Evolutionary conservation across 768 basidiomycete species (phyloP).

Genomic region (Guyanaporus albipodus): DNA sequence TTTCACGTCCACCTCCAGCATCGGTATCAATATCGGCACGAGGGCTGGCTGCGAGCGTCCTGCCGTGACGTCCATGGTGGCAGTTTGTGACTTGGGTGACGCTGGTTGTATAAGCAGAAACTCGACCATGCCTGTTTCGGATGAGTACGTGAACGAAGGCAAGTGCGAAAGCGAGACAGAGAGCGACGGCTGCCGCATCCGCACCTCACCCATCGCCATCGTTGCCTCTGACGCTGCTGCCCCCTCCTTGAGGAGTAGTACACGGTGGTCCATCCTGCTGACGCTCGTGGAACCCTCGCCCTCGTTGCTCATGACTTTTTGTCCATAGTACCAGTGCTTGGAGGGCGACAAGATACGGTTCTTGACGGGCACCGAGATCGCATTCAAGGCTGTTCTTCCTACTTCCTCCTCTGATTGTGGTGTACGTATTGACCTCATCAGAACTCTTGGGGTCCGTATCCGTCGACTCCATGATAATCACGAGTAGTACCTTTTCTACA

Average conservation of each 20-base stretch:
- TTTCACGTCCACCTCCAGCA: background rate
- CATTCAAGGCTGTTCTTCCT: background rate
- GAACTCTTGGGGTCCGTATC: background rate
- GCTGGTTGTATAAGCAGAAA: conserved; percentile 15
- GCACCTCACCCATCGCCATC: background rate
- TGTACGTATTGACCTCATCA: conserved; percentile 7
- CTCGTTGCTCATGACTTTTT: conserved; percentile 1
- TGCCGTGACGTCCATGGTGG: too few species aligned
- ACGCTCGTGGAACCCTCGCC: background rate
- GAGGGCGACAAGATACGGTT: conserved; percentile 20
- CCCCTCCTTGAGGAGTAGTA: conserved; percentile 3
- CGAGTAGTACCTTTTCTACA: conserved; percentile 14
- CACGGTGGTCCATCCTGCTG: background rate
- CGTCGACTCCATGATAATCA: conserved; percentile 17
- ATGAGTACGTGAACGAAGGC: conserved; percentile 16
- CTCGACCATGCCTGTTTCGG: conserved; percentile 20
- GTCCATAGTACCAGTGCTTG: conserved; percentile 20
- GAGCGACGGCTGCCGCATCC: conserved; percentile 10
- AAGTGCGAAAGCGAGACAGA: conserved; percentile 11
- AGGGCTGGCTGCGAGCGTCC: too few species aligned
- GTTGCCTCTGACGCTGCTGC: too few species aligned
- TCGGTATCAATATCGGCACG: conserved; percentile 5
- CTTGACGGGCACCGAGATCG: conserved; percentile 14
- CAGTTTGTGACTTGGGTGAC: background rate
- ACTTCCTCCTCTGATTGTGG: background rate